phyloP scores from a whole-genome alignment of 2,329 filamentous ascomycete species.

The Cladosporium sp. region DNA sequence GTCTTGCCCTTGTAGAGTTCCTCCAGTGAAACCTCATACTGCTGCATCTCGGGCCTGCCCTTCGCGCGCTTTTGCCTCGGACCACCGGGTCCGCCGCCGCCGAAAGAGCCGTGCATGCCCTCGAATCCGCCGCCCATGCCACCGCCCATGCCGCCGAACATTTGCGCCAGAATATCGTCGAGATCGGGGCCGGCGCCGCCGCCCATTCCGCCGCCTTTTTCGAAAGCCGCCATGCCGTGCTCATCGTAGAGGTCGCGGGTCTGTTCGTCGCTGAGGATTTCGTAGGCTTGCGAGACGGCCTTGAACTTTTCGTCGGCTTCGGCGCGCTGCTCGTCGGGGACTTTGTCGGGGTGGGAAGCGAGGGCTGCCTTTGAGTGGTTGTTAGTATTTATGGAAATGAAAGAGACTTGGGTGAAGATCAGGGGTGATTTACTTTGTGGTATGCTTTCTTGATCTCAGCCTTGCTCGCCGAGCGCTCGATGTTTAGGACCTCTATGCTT shows the following conservation, averaged over 20 bases:
- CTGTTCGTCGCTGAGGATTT: slow-evolving; percentile 94
- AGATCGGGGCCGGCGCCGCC: slow-evolving; percentile 73
- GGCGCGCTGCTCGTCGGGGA: slow-evolving; percentile 78
- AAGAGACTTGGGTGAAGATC: too few relatives aligned
- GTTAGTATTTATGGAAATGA: slow-evolving; percentile 10
- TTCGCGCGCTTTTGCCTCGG: slow-evolving; percentile 50
- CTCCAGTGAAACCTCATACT: slow-evolving; percentile 87
- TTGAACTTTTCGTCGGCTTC: slow-evolving; percentile 93
- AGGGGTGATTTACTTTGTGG: slow-evolving; percentile 62
- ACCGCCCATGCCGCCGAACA: slow-evolving; percentile 68
- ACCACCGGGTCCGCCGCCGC: slow-evolving; percentile 22
- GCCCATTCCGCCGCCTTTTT: slow-evolving; percentile 69
- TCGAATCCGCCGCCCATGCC: slow-evolving; percentile 53
- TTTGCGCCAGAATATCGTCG: slow-evolving; percentile 88
- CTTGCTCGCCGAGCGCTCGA: slow-evolving; percentile 69
- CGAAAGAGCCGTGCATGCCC: slow-evolving; percentile 46
- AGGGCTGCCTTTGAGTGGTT: slow-evolving; percentile 51
- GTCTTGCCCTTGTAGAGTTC: slow-evolving; percentile 99
- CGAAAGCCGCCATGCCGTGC: slow-evolving; percentile 95
- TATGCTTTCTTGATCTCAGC: slow-evolving; percentile 94
- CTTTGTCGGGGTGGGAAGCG: slow-evolving; percentile 92
- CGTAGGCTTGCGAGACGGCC: slow-evolving; percentile 87
- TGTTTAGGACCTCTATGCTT: slow-evolving; percentile 70
- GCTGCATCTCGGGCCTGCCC: slow-evolving; percentile 81
- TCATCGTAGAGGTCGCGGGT: slow-evolving; percentile 90